phyloP scores from a whole-genome alignment of 2,329 filamentous ascomycete species.

The Fusarium pseudoanthophilum region DNA sequence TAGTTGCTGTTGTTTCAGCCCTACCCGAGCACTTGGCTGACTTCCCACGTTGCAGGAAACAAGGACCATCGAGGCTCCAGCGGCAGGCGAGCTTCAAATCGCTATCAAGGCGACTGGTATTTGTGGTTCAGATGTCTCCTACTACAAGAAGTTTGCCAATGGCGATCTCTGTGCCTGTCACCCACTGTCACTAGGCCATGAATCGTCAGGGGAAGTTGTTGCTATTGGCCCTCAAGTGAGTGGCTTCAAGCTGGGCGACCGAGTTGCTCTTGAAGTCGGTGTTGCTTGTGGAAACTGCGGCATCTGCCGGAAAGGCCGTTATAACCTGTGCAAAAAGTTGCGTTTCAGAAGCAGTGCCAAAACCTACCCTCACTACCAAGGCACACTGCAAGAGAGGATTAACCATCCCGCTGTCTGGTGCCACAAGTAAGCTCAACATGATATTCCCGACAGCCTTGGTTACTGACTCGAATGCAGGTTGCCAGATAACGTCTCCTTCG shows the following conservation, averaged over 20 bases:
- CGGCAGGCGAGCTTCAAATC: slow-evolving; percentile 69
- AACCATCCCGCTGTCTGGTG: slow-evolving; percentile 72
- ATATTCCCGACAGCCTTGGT: not conserved
- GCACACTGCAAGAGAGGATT: slow-evolving; percentile 70
- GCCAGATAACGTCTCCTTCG: slow-evolving; percentile 68
- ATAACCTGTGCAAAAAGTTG: slow-evolving; percentile 71
- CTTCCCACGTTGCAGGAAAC: slow-evolving; percentile 56
- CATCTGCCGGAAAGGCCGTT: slow-evolving; percentile 64
- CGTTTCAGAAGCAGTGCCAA: slow-evolving; percentile 71
- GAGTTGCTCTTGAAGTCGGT: slow-evolving; percentile 68
- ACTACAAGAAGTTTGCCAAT: slow-evolving; percentile 79
- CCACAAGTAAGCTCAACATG: slow-evolving; percentile 61
- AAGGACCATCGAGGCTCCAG: slow-evolving; percentile 60
- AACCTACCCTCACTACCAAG: slow-evolving; percentile 71
- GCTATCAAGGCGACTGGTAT: slow-evolving; percentile 73
- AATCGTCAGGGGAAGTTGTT: slow-evolving; percentile 69
- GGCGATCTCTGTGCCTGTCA: slow-evolving; percentile 74
- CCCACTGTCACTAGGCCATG: slow-evolving; percentile 73
- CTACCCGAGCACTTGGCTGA: slow-evolving; percentile 36
- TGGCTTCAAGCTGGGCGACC: slow-evolving; percentile 65
- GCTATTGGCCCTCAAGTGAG: slow-evolving; percentile 63
- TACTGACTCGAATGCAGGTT: slow-evolving; percentile 55
- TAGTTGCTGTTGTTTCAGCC: slow-evolving; percentile 34
- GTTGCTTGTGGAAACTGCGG: slow-evolving; percentile 64
- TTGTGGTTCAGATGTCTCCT: slow-evolving; percentile 76